Base-by-base conservation (phyloP, 2,329 filamentous ascomycete genomes). In the Chaetomium globosum region DNA sequence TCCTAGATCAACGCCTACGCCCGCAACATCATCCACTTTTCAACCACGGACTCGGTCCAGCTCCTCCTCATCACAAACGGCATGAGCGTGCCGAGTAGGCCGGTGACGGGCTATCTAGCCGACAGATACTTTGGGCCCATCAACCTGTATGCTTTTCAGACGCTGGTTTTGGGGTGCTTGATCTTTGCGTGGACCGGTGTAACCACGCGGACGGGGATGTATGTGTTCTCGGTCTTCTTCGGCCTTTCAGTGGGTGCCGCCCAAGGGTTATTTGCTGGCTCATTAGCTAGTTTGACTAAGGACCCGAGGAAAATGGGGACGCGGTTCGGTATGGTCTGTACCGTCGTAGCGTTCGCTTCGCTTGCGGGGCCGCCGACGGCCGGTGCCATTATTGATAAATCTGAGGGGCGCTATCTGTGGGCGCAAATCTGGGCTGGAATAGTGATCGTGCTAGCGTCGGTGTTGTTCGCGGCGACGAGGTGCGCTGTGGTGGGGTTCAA, bases 41-140 rank as follows among this genome's bases (percentile, higher is more conserved):
- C 79, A 21, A 82, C 83, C 28, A 76, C 77, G 0, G 78, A 82
- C 3, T 85, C 84, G 0, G 81, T 87, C 70, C 82, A 83, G 59
- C 78, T 89, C 12, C 79, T 89, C 7, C 78, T 89, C 26, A 80
- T 87, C 30, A 80, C 86, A 19, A 88, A 88, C 69, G 85, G 80
- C 6, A 75, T 86, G 16, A 85, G 85, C 0, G 78, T 89, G 1
- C 74, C 84, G 0, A 83, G 82, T 7, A 82, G 87, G 0, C 75
- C 87, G 4, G 64, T 88, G 1, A 82, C 83, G 0, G 83, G 82
- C 2, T 82, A 79, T 64, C 74, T 89, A 2, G 85, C 85, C 0
- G 85, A 89, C 69, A 78, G 73, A 0, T 79, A 76, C 28, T 73
- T 80, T 9, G 87, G 86, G 0, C 79, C 84, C 0, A 77, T 88